Conservation (phyloP, 139 green algal species). For the Tetradesmus obliquus region DNA sequence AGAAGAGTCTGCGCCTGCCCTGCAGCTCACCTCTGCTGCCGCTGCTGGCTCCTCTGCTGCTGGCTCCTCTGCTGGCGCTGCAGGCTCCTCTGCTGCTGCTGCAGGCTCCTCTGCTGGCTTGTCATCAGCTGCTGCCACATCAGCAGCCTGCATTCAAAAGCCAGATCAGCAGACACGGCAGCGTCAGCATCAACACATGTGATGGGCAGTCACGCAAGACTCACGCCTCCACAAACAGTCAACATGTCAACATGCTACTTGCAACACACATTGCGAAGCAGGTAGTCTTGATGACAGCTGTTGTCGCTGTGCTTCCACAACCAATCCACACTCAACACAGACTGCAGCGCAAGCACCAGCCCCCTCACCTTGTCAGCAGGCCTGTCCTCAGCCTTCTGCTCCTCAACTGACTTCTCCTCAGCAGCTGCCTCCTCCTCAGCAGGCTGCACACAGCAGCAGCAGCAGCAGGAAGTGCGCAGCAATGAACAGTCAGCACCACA, state of each 20-base stretch:
- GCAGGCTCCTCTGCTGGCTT: background rate
- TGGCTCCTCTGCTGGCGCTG: too few species aligned
- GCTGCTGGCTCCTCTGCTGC: background rate
- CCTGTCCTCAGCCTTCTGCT: slow-evolving; percentile 2
- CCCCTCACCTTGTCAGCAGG: background rate
- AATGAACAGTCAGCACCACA: background rate
- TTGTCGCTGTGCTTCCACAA: too few species aligned
- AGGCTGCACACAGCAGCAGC: slow-evolving; percentile 11
- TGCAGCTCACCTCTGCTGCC: background rate
- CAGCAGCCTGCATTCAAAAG: background rate
- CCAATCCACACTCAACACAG: too few species aligned
- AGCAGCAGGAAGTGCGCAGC: background rate
- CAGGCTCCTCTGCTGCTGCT: background rate
- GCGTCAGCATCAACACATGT: too few species aligned
- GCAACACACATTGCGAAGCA: too few species aligned
- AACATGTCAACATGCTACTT: too few species aligned
- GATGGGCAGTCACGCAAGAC: too few species aligned
- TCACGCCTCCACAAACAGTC: too few species aligned
- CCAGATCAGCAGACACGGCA: background rate
- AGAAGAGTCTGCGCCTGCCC: background rate
- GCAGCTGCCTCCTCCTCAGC: background rate
- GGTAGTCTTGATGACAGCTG: too few species aligned
- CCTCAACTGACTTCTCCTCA: background rate
- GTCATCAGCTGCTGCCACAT: background rate
- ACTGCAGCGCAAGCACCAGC: too few species aligned